A percentile compares a stretch with the other conserved stretches of the same genome.
Evolutionary conservation across 768 basidiomycete genomes (phyloP).

Genomic region (Tulasnella sp.): DNA sequence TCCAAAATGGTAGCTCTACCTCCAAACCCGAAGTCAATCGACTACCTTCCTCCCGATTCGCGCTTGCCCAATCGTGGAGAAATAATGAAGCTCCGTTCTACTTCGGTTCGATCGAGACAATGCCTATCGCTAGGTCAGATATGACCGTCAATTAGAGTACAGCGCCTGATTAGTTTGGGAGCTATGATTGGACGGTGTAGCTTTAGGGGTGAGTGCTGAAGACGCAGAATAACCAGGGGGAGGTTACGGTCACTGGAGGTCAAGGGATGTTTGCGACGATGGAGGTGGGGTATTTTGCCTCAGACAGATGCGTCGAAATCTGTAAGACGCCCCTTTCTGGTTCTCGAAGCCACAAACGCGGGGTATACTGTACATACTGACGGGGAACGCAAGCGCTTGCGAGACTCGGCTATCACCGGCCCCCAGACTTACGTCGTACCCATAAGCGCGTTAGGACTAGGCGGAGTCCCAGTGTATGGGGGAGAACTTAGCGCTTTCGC

Average conservation of each 20-base stretch:
- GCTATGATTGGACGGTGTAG: slow-evolving; percentile 12
- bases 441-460: neutral
- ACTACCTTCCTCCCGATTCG: no score
- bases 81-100: no score
- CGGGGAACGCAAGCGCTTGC: no score
- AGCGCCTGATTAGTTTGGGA: neutral
- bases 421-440: neutral
- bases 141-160: neutral
- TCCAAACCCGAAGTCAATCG: no score
- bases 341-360: no score
- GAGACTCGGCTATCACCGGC: neutral
- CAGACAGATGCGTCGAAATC: neutral
- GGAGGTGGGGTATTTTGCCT: neutral
- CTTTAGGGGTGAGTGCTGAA: neutral
- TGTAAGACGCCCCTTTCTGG: neutral
- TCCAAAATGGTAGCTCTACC: no score
- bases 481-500: no score
- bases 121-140: neutral
- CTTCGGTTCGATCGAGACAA: no score
- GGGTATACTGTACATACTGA: no score
- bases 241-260: neutral
- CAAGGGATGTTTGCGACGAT: neutral
- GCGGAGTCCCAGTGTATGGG: neutral
- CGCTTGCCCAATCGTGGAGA: no score
- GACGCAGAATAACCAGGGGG: neutral